phyloP scores from a whole-genome alignment of 352 stramenopile species.

The Globisporangium nodosum region DNA sequence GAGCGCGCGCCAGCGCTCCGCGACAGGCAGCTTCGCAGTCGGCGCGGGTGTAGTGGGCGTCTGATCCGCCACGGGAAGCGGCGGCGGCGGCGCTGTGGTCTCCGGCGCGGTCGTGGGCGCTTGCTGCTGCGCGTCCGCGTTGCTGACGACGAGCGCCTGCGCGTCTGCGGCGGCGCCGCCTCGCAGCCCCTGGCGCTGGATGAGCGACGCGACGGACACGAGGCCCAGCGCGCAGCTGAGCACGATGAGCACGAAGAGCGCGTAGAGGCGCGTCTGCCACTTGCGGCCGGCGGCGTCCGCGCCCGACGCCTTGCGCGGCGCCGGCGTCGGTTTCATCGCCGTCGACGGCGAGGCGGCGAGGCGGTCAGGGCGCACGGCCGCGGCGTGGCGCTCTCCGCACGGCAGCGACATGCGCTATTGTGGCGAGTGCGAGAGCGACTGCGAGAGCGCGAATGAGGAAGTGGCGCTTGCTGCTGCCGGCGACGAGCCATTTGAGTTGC shows the following conservation, averaged over 20 bases:
- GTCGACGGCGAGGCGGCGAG: neutral
- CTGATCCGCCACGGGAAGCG: neutral
- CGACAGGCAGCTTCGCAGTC: constrained; percentile 7
- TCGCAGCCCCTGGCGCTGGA: constrained; percentile 38
- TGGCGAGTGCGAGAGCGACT: neutral
- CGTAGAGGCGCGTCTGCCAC: constrained; percentile 15
- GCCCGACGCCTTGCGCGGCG: neutral
- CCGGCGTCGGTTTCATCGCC: neutral
- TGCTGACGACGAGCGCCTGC: constrained; percentile 8
- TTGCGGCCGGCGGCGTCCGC: neutral
- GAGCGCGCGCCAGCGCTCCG: constrained; percentile 6
- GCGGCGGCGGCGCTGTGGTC: neutral
- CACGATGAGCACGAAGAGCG: constrained; percentile 39
- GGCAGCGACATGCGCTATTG: constrained; percentile 6
- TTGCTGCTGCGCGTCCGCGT: neutral
- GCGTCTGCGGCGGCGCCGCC: constrained; percentile 6
- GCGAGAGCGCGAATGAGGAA: neutral
- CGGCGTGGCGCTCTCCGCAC: constrained; percentile 9
- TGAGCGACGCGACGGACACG: constrained; percentile 46
- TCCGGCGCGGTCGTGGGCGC: neutral
- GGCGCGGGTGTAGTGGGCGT: constrained; percentile 4
- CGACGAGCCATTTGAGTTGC: no score
- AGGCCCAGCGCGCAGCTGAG: constrained; percentile 46
- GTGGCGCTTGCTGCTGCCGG: no score
- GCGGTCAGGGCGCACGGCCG: constrained; percentile 9